A percentile compares a stretch with the other conserved stretches of the same genome.
Evolutionary conservation across 352 stramenopile genomes (phyloP).

Genomic region (Pythium periplocum): DNA sequence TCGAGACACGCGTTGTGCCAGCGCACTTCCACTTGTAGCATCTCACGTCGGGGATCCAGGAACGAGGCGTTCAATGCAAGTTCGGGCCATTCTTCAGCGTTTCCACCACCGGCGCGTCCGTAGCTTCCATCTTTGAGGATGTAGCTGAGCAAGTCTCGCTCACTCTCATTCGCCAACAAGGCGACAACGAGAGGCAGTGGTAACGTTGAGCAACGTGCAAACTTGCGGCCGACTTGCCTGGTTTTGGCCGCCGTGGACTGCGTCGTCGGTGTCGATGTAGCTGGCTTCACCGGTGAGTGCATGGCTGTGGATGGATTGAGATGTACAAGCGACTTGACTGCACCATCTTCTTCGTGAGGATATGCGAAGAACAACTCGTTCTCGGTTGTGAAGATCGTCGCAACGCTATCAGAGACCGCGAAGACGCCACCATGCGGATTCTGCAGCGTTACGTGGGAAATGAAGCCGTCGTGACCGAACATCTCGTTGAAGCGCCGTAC

Average conservation of each 20-base stretch:
- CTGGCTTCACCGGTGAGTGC: conserved; percentile 6
- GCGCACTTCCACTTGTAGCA: conserved; percentile 50
- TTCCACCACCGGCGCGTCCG: not conserved
- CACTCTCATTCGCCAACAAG: conserved; percentile 59
- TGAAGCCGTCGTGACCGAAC: conserved; percentile 23
- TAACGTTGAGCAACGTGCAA: conserved; percentile 37
- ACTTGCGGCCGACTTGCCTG: conserved; percentile 7
- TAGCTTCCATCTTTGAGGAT: conserved; percentile 15
- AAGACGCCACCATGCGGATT: conserved; percentile 53
- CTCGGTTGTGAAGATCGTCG: conserved; percentile 21
- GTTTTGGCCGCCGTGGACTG: not conserved
- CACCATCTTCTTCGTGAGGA: conserved; percentile 7
- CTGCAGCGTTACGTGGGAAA: conserved; percentile 43
- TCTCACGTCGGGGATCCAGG: conserved; percentile 31
- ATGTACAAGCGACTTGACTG: conserved; percentile 20
- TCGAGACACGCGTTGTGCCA: conserved; percentile 46
- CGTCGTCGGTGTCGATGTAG: not conserved
- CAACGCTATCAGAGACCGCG: conserved; percentile 37
- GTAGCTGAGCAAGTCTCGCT: conserved; percentile 41
- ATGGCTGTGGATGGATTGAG: conserved; percentile 4
- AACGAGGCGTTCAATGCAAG: conserved; percentile 54
- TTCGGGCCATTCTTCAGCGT: conserved; percentile 45
- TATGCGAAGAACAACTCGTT: conserved; percentile 28
- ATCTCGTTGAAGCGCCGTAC: conserved; percentile 59
- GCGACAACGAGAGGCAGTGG: conserved; percentile 50